A percentile compares a stretch with the other conserved stretches of the same genome.
Conservation (phyloP, 306 rosid species). For the Cyclanthera cordifolia region DNA sequence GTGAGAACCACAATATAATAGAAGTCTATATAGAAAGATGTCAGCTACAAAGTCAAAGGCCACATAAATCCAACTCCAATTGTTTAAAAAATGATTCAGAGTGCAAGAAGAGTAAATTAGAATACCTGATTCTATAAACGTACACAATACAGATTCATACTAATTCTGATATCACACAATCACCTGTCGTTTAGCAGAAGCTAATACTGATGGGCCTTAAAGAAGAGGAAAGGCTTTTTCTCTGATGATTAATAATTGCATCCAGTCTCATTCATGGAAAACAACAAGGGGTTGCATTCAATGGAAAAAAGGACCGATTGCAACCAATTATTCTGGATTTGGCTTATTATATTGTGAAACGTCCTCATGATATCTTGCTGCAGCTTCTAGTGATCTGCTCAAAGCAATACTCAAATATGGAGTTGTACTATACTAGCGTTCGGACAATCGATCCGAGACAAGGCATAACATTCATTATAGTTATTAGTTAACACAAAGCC, state of each 20-base stretch:
- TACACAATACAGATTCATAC: not conserved
- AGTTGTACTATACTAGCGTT: too few species aligned
- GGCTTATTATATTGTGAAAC: not conserved
- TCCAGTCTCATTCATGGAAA: not conserved
- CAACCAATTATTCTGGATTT: not conserved
- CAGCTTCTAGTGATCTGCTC: not conserved
- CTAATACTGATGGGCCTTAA: not conserved
- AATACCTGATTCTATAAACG: not conserved
- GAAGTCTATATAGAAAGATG: not conserved
- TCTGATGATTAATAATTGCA: conserved; percentile 7
- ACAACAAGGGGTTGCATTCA: conserved; percentile 1
- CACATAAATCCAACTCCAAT: conserved; percentile 2
- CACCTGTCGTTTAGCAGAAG: not conserved
- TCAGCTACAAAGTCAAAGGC: not conserved
- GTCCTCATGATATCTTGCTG: not conserved
- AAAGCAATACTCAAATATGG: not conserved
- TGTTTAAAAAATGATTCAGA: not conserved
- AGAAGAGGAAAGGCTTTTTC: not conserved
- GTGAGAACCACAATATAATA: conserved; percentile 1
- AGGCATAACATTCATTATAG: not conserved
- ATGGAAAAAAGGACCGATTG: not conserved
- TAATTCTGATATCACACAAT: not conserved
- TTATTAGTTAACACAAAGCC: not conserved
- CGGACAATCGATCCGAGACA: not conserved
- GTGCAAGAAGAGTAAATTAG: not conserved